Evolutionary conservation across 345 rosid species (phyloP).

Genomic region (Erucastrum elatum): DNA sequence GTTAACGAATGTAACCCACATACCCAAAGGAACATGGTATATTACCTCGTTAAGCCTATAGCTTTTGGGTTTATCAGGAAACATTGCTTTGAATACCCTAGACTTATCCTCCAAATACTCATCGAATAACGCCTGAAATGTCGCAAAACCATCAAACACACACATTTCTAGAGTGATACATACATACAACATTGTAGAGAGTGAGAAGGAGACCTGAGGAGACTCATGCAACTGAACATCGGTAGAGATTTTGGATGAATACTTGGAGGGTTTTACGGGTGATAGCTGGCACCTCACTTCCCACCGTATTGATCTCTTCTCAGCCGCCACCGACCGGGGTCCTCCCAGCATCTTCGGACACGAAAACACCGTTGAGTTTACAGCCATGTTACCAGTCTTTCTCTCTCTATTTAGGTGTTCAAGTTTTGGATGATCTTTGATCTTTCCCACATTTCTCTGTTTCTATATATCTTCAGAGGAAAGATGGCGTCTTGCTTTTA

Average conservation of each 20-base stretch:
- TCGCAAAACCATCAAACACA: background rate
- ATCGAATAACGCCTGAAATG: slow-evolving; percentile 70
- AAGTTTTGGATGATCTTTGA: slow-evolving; percentile 4
- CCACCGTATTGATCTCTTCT: slow-evolving; percentile 33
- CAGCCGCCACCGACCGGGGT: slow-evolving; percentile 15
- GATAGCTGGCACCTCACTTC: slow-evolving; percentile 39
- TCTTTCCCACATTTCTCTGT: background rate
- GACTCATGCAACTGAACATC: slow-evolving; percentile 71
- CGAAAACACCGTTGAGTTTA: slow-evolving; percentile 26
- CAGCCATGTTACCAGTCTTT: slow-evolving; percentile 27
- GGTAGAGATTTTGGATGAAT: slow-evolving; percentile 71
- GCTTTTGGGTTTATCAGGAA: slow-evolving; percentile 71
- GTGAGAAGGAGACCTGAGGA: slow-evolving; percentile 57
- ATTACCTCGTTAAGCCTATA: slow-evolving; percentile 65
- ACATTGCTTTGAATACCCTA: slow-evolving; percentile 75
- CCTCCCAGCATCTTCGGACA: slow-evolving; percentile 17
- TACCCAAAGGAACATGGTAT: background rate
- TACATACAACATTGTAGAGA: background rate
- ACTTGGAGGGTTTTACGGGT: slow-evolving; percentile 49
- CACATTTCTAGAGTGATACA: background rate
- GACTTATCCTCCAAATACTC: slow-evolving; percentile 74
- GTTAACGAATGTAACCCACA: background rate
- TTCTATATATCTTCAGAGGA: background rate
- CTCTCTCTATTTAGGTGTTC: background rate
- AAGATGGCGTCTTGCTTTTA: slow-evolving; percentile 31